Percentiles rank a stretch among this genome's conserved stretches.
Conservation (phyloP, 192 early-diverging fungal genomes). For the Coemansia sp. region DNA sequence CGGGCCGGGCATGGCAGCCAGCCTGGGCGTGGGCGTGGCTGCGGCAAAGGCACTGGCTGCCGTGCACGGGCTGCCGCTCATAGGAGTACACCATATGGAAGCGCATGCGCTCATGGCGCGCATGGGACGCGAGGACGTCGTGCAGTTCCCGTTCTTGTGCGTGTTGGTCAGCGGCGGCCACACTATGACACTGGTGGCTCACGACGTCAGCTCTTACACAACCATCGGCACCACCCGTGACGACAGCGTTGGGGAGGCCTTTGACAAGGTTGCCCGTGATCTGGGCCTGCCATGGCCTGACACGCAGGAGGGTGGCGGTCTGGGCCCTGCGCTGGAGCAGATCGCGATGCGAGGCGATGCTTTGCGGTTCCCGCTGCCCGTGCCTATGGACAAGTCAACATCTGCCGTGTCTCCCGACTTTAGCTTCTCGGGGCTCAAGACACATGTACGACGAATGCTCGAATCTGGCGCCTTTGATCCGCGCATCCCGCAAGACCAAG, state of each 20-base stretch:
- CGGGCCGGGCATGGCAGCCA: slow-evolving; percentile 71
- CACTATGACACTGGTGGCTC: slow-evolving; percentile 61
- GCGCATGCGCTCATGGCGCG: slow-evolving; percentile 79
- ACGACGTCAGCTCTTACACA: slow-evolving; percentile 61
- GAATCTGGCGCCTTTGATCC: slow-evolving; percentile 30
- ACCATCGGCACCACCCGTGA: slow-evolving; percentile 68
- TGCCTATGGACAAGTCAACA: slow-evolving; percentile 64
- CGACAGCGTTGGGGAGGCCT: slow-evolving; percentile 77
- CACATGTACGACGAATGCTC: slow-evolving; percentile 58
- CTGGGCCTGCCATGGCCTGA: slow-evolving; percentile 64
- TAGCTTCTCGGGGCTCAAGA: slow-evolving; percentile 78
- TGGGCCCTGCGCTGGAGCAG: slow-evolving; percentile 69
- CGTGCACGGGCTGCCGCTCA: slow-evolving; percentile 60
- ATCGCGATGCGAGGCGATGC: slow-evolving; percentile 59
- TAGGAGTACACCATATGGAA: slow-evolving; percentile 87
- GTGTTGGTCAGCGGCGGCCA: slow-evolving; percentile 79
- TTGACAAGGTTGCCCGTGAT: slow-evolving; percentile 74
- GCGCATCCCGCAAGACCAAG: slow-evolving; percentile 27
- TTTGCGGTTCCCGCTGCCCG: slow-evolving; percentile 42
- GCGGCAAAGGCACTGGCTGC: slow-evolving; percentile 75
- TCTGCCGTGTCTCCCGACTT: slow-evolving; percentile 57
- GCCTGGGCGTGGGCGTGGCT: slow-evolving; percentile 67
- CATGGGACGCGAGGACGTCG: slow-evolving; percentile 32
- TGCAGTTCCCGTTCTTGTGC: slow-evolving; percentile 67
- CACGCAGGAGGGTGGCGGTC: slow-evolving; percentile 63